These are phyloP conservation scores for Triticum dicoccoides DNA, from an alignment of 176 grass and related monocot species.

Conservation along the genomic window DNA sequence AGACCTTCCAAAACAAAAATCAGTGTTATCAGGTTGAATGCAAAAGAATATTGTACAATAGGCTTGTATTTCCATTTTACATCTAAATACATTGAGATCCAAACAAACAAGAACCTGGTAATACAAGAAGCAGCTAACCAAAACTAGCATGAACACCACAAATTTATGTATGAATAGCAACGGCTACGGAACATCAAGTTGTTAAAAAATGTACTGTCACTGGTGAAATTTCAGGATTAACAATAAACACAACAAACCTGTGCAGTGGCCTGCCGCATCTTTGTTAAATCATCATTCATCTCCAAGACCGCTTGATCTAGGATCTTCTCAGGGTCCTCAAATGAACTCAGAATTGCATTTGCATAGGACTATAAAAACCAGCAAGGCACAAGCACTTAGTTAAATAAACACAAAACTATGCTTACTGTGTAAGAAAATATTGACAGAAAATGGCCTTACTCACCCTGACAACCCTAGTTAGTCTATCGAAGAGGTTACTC, in stretches of 20 bases:
- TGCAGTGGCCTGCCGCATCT: constrained; percentile 98
- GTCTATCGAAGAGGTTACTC: constrained; percentile 89
- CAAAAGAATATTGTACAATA: background rate
- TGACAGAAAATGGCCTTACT: constrained; percentile 14
- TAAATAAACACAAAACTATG: constrained; percentile 9
- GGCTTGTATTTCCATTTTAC: background rate
- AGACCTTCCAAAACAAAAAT: constrained; percentile 64
- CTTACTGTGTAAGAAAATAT: background rate
- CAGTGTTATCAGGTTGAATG: background rate
- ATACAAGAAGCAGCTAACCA: background rate
- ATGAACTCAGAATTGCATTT: constrained; percentile 79
- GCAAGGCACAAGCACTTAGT: background rate
- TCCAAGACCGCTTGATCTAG: constrained; percentile 96
- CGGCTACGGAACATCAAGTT: background rate
- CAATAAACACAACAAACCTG: constrained; percentile 52
- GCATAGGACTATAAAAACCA: constrained; percentile 81
- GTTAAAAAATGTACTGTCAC: background rate
- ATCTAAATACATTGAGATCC: background rate
- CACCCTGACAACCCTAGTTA: constrained; percentile 88
- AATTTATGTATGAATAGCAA: background rate
- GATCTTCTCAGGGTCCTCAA: constrained; percentile 99
- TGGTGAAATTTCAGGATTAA: background rate
- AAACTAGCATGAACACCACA: background rate
- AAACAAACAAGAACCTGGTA: background rate
- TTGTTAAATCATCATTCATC: constrained; percentile 98